Evolutionary conservation across 495 filamentous ascomycete species (phyloP).

Genomic region (Talaromyces trachyspermus): DNA sequence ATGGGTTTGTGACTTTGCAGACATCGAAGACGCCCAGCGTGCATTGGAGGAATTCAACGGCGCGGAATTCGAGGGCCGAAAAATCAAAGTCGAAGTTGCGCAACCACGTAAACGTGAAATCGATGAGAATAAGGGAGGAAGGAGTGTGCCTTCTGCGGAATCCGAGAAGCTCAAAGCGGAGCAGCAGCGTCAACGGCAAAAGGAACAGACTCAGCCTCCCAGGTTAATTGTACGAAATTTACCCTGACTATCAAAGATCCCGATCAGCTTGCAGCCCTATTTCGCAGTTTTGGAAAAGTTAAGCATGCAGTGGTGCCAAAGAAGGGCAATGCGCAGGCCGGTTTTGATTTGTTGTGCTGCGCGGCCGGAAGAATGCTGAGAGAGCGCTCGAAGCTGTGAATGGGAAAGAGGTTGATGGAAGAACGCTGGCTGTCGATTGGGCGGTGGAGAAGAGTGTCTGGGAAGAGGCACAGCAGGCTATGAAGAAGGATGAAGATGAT

Average conservation of each 20-base stretch:
- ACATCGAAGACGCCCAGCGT: slow-evolving; percentile 77
- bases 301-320: slow-evolving; percentile 75
- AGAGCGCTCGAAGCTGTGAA: slow-evolving; percentile 79
- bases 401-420: slow-evolving; percentile 81
- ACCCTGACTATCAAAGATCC: slow-evolving; percentile 86
- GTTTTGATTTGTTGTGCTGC: slow-evolving; percentile 88
- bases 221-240: slow-evolving; percentile 93
- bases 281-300: slow-evolving; percentile 83
- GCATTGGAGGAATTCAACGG: slow-evolving; percentile 75
- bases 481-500: slow-evolving; percentile 15
- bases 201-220: slow-evolving; percentile 53
- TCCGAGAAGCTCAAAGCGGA: slow-evolving; percentile 47
- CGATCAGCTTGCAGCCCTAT: slow-evolving; percentile 68
- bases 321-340: slow-evolving; percentile 61
- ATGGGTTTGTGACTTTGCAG: slow-evolving; percentile 96
- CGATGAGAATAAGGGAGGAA: slow-evolving; percentile 40
- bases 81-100: slow-evolving; percentile 79
- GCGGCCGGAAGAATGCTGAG: slow-evolving; percentile 85
- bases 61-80: slow-evolving; percentile 64
- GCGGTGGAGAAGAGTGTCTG: slow-evolving; percentile 86
- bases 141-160: slow-evolving; percentile 39
- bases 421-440: slow-evolving; percentile 88
- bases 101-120: slow-evolving; percentile 72
- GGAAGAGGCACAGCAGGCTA: slow-evolving; percentile 52
- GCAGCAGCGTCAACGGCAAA: slow-evolving; percentile 49